These are phyloP conservation scores for Teunomyces cretensis DNA, from an alignment of 805 yeast genomes.

Conservation along the genomic window DNA sequence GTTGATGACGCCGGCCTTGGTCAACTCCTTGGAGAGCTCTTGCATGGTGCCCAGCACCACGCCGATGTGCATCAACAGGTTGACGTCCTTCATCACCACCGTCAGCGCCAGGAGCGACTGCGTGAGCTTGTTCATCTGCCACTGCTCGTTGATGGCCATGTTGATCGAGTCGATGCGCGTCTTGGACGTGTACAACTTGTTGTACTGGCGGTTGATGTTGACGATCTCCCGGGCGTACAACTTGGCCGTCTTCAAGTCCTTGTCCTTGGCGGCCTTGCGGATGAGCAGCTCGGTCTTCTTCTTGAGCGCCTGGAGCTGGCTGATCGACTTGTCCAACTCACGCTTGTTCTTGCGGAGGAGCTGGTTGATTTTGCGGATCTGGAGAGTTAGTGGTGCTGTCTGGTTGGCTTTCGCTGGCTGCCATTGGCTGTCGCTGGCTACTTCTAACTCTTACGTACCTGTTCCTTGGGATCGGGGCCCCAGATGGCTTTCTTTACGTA, in stretches of 20 bases:
- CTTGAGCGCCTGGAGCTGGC: conserved; percentile 56
- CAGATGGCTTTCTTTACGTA: conserved; percentile 81
- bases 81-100: conserved; percentile 84
- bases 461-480: conserved; percentile 97
- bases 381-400: conserved; percentile 7
- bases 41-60: conserved; percentile 80
- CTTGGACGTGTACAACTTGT: conserved; percentile 71
- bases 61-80: conserved; percentile 73
- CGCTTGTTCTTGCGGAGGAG: conserved; percentile 82
- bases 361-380: conserved; percentile 73
- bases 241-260: conserved; percentile 73
- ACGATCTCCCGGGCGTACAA: conserved; percentile 81
- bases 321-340: conserved; percentile 77
- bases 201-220: conserved; percentile 69
- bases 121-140: conserved; percentile 78
- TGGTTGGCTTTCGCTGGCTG: no score
- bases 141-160: conserved; percentile 89
- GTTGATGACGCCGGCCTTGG: conserved; percentile 82
- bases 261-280: conserved; percentile 69
- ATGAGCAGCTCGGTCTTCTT: conserved; percentile 77
- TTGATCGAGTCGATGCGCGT: conserved; percentile 84
- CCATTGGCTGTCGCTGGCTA: no score
- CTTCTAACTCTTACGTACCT: no score
- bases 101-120: conserved; percentile 79
- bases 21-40: conserved; percentile 80